Evolutionary conservation across 2,329 filamentous ascomycete genomes (phyloP), one percentile per base, ranked within the genome.

Genomic region (Leptographium flavum): DNA sequence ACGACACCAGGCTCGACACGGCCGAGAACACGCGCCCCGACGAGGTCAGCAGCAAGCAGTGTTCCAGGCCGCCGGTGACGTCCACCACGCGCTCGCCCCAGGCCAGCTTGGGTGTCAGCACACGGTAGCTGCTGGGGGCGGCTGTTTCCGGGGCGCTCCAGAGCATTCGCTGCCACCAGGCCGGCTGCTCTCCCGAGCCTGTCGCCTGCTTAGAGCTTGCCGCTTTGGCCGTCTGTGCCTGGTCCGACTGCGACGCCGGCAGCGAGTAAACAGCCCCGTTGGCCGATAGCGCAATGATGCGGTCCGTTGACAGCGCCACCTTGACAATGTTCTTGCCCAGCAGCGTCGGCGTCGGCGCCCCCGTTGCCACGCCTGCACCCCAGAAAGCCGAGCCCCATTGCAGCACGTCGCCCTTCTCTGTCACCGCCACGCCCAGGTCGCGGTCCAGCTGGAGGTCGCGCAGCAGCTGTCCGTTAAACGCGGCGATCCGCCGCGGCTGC

Each of bases 11-110:
- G 50, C 83, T 87, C 3, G 87, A 80, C 2, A 86, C 90, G n/a
- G 84, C 81, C 3, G 88, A 84, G 62, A 93, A 96, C 30, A 96
- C 74, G 35, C 90, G 83, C 1, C 92, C 92, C 43, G 74, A 76
- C 39, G 78, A 87, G 0, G 90, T 95, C 49, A 95, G 71, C 42
- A 98, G 70, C 1, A 96, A 71, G 28, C 82, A 83, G 60, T 96
- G 90, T 57, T 96, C 87, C 14, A 85, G 70, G 2, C 92, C 92
- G 50, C 81, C 79, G 48, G 77, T 74, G 47, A 96, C 74, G 43
- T 86, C 73, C 0, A 74, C 74, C 8, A 96, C 68, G 47, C 74
- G 83, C 62, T 94, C 88, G 28, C 75, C 76, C 63, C 78, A 80
- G 21, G 61, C 64, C 27, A 92, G 66, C 43, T 65, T 60, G 1